Conservation (phyloP, 2,329 filamentous ascomycete species). For the Diplodia mutila region DNA sequence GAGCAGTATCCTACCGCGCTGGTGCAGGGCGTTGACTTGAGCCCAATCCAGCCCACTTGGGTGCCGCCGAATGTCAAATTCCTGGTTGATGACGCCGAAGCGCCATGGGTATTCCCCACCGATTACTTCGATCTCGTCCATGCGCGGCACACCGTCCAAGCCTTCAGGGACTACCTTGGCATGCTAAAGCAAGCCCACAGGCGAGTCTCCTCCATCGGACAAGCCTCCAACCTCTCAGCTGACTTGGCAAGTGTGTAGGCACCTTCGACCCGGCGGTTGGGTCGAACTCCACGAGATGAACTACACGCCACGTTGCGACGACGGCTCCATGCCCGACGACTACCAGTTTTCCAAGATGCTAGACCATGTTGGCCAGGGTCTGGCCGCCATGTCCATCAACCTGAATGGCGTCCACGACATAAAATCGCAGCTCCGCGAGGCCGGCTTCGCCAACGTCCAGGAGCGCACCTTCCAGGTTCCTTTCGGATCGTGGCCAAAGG, state of each 20-base stretch:
- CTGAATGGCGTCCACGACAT: constrained; percentile 33
- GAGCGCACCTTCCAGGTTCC: no score
- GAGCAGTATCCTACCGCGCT: no score
- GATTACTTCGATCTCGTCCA: constrained; percentile 51
- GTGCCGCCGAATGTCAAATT: constrained; percentile 53
- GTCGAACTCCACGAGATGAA: constrained; percentile 55
- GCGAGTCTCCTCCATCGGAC: no score
- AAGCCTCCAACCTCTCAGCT: no score
- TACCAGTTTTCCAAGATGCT: constrained; percentile 10
- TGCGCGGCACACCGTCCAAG: constrained; percentile 55
- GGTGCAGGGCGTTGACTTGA: constrained; percentile 42
- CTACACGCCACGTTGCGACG: constrained; percentile 46
- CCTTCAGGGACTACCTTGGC: no score
- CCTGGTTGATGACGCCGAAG: constrained; percentile 51
- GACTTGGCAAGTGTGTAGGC: no score
- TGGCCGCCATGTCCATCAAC: constrained; percentile 26
- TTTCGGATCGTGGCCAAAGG: constrained; percentile 31
- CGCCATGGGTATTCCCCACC: constrained; percentile 49
- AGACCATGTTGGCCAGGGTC: not conserved
- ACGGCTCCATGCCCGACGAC: constrained; percentile 41
- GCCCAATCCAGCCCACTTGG: constrained; percentile 44
- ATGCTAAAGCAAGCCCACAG: no score
- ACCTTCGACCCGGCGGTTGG: constrained; percentile 53
- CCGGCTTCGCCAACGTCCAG: constrained; percentile 40
- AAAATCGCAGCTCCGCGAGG: constrained; percentile 38